Percentiles rank a stretch among this genome's conserved stretches.
Evolutionary conservation across 768 basidiomycete genomes (phyloP).

Genomic region (Calvatia gigantea): DNA sequence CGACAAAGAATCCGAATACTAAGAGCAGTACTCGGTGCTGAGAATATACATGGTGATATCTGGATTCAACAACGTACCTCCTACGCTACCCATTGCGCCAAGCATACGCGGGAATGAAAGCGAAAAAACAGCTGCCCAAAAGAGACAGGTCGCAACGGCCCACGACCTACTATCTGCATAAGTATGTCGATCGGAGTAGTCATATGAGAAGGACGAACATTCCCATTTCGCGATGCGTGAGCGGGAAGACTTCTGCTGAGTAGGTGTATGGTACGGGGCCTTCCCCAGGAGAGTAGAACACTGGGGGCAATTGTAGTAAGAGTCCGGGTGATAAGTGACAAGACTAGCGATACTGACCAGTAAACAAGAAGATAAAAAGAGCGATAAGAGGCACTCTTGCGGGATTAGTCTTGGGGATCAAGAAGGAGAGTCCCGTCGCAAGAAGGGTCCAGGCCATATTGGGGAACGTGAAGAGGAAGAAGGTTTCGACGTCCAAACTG

Average conservation of each 20-base stretch:
- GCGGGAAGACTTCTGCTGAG: slow-evolving; percentile 89
- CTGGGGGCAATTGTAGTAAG: slow-evolving; percentile 17
- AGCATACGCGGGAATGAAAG: slow-evolving; percentile 60
- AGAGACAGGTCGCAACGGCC: slow-evolving; percentile 49
- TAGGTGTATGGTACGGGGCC: slow-evolving; percentile 91
- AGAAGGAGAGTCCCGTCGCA: slow-evolving; percentile 73
- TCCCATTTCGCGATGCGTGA: slow-evolving; percentile 71
- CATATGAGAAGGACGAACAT: slow-evolving; percentile 32
- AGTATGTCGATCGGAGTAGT: slow-evolving; percentile 19
- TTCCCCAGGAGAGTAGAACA: slow-evolving; percentile 81
- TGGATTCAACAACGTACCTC: slow-evolving; percentile 20
- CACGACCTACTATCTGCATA: slow-evolving; percentile 38
- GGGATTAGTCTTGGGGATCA: slow-evolving; percentile 30
- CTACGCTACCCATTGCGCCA: slow-evolving; percentile 36
- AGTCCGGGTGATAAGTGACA: background rate
- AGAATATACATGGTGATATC: background rate
- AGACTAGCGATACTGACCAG: slow-evolving; percentile 22
- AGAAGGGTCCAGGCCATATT: slow-evolving; percentile 76
- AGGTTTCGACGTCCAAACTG: slow-evolving; percentile 77
- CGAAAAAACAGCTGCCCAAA: slow-evolving; percentile 53
- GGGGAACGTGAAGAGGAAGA: slow-evolving; percentile 74
- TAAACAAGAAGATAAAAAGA: slow-evolving; percentile 41
- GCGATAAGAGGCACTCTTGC: slow-evolving; percentile 43
- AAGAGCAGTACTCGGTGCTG: background rate
- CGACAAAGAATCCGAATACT: slow-evolving; percentile 59